Base-by-base conservation (phyloP, 1,284 basidiomycete species). In the Fomitopsis palustris region DNA sequence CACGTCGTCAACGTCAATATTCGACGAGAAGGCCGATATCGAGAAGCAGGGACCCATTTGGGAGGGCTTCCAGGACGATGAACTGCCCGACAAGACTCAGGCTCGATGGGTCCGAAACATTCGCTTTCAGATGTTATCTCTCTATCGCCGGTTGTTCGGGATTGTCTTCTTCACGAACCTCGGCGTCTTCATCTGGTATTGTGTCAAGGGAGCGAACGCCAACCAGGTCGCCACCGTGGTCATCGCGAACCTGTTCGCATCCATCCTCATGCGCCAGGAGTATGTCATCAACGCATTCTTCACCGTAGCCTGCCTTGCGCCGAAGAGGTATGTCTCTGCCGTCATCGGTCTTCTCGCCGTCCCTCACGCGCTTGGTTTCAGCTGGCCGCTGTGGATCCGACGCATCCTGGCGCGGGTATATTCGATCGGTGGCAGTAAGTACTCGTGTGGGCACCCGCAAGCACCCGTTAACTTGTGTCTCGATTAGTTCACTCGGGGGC, bases 201-300 rank as follows among this genome's bases (percentile, higher is more conserved):
- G 72, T 74, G 56, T 73, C 68, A 55, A 76, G 68, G 33, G 72
- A 49, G 7, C 74, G 10, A 77, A 78, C 61, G 74, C 82, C 1
- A 70, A 76, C 39, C 69, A 77, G 49, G 70, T 84, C 19, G 81
- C 77, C 19, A 70, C 77, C 38, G 75, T 81, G 49, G 76, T 80
- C 17, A 69, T 82, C 33, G 76, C 78, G n/a, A 84, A 85, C 64
- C 69, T 84, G 27, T 82, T 82, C 61, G 76, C 74, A 45, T 77
- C 81, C 5, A 78, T 85, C 56, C 70, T 84, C n/a, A 83, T 86
- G 79, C 78, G 83, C 17, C 82, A 85, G 69, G 83, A 83, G 64
- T 80, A 83, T 62, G 79, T 85, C 39, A 77, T 84, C 61, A 83
- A 85, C 62, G 72, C 76, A 1, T 81, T 83, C 65, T 84, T 81